phyloP scores from a whole-genome alignment of 371 early-diverging fungal genomes.

The Mortierella sp. region DNA sequence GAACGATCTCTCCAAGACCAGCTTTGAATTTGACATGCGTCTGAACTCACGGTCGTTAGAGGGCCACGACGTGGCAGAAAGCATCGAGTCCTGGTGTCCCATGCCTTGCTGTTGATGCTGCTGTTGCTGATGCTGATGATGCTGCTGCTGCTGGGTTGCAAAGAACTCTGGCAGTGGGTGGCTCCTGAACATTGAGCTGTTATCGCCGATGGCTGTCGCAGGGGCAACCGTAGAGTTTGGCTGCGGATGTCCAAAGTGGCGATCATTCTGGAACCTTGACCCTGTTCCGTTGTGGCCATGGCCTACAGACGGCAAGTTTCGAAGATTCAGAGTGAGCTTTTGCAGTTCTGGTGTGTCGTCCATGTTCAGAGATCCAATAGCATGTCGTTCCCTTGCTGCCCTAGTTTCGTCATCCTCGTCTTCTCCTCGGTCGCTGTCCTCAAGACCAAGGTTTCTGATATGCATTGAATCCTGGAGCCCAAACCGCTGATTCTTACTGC shows the following conservation, averaged over 20 bases:
- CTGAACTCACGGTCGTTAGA: conserved; percentile 45
- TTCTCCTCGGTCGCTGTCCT: conserved; percentile 23
- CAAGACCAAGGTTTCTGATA: neutral
- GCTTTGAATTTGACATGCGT: conserved; percentile 48
- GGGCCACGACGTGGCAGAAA: conserved; percentile 32
- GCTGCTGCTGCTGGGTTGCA: conserved; percentile 14
- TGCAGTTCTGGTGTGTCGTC: conserved; percentile 47
- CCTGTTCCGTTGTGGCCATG: conserved; percentile 3
- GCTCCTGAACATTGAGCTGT: conserved; percentile 7
- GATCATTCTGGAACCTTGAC: conserved; percentile 3
- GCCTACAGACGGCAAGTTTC: neutral
- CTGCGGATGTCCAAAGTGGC: conserved; percentile 6
- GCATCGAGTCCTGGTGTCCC: conserved; percentile 4
- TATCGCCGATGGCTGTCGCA: neutral
- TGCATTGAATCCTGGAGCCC: conserved; percentile 6
- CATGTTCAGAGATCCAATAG: conserved; percentile 43
- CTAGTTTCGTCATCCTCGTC: conserved; percentile 47
- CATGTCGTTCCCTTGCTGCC: conserved; percentile 34
- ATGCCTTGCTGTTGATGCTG: conserved; percentile 16
- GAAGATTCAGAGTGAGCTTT: conserved; percentile 7
- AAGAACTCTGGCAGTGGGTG: conserved; percentile 12
- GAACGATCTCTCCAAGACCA: conserved; percentile 40
- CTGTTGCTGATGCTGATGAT: conserved; percentile 14
- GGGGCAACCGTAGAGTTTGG: neutral
- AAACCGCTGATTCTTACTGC: conserved; percentile 3